Conservation (phyloP, 257 asterid genomes). For the Cynanchum wilfordii region DNA sequence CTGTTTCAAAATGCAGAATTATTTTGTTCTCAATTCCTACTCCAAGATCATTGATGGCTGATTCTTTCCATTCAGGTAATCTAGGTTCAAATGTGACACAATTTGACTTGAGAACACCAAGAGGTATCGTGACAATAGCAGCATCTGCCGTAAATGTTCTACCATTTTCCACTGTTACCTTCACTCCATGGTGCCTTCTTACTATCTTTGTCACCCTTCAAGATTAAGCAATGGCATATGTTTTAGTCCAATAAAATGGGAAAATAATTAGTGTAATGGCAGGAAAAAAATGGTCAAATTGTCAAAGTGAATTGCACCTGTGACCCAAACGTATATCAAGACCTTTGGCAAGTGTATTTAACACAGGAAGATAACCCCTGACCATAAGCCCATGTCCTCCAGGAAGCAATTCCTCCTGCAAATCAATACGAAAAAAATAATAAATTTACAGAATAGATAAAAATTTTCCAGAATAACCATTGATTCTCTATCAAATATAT, state of each 20-base stretch:
- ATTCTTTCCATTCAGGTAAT: conserved; percentile 93
- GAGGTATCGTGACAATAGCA: conserved; percentile 79
- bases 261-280: not conserved
- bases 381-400: conserved; percentile 99
- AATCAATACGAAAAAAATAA: not conserved
- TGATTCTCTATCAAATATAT: not conserved
- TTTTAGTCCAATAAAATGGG: not conserved
- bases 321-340: conserved; percentile 83
- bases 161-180: conserved; percentile 82
- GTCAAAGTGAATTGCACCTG: conserved; percentile 36
- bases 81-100: conserved; percentile 72
- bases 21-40: conserved; percentile 98
- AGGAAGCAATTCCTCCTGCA: conserved; percentile 89
- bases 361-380: conserved; percentile 88
- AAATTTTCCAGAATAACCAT: no score
- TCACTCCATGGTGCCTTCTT: conserved; percentile 76
- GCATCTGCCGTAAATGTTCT: conserved; percentile 85
- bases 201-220: conserved; percentile 68
- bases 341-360: conserved; percentile 89
- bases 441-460: not conserved
- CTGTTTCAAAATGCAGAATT: conserved; percentile 62
- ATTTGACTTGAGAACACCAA: conserved; percentile 85
- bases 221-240: conserved; percentile 10
- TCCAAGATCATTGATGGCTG: conserved; percentile 77
- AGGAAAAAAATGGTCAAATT: not conserved